Conservation (phyloP, 1,284 basidiomycete species). For the Irpex sp. region DNA sequence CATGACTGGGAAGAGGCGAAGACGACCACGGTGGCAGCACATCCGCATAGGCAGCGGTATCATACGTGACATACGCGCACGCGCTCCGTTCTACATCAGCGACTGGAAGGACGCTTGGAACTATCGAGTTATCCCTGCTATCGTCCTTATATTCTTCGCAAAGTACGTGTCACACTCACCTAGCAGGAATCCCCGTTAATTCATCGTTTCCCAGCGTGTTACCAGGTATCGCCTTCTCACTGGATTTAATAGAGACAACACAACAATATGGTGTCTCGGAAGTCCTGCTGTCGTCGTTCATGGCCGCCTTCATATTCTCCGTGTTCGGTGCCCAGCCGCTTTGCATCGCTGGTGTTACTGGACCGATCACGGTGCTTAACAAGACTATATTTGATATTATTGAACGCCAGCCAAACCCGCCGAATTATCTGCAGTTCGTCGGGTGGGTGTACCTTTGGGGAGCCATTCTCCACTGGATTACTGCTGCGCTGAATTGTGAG, state of each 20-base stretch:
- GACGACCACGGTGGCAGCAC: neutral
- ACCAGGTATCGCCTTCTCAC: conserved; percentile 89
- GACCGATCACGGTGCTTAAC: conserved; percentile 89
- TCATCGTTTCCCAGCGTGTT: conserved; percentile 54
- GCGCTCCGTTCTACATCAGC: conserved; percentile 78
- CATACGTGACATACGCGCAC: conserved; percentile 67
- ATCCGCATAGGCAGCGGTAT: conserved; percentile 67
- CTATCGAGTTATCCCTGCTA: conserved; percentile 77
- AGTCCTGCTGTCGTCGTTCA: conserved; percentile 76
- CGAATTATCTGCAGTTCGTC: conserved; percentile 82
- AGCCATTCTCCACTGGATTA: conserved; percentile 89
- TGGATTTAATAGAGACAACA: conserved; percentile 92
- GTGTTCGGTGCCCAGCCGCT: conserved; percentile 89
- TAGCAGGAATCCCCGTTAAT: neutral
- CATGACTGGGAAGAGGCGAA: neutral
- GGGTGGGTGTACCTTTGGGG: conserved; percentile 95
- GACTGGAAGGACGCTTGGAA: conserved; percentile 92
- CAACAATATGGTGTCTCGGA: conserved; percentile 90
- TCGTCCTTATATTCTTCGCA: conserved; percentile 75
- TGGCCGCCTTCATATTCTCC: conserved; percentile 91
- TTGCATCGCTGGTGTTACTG: conserved; percentile 92
- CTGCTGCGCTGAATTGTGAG: conserved; percentile 81
- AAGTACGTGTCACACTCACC: conserved; percentile 46
- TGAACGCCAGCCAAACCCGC: conserved; percentile 49
- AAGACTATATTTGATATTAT: conserved; percentile 87